Conservation (phyloP, 331 rosid species). For the Pyrus hybrid region DNA sequence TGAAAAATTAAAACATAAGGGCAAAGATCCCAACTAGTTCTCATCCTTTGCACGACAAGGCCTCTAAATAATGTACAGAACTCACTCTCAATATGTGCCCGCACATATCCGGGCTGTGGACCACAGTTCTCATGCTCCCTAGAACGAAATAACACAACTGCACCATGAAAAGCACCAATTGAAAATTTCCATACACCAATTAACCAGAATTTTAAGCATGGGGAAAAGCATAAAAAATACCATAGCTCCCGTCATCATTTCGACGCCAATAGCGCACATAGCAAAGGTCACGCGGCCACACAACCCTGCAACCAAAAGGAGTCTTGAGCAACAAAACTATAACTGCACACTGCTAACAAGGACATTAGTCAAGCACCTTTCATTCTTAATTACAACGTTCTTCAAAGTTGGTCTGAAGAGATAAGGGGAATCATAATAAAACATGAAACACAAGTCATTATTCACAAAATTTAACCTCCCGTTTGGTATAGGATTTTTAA, state of each 20-base stretch:
- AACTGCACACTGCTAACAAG: neutral
- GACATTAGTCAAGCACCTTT: neutral
- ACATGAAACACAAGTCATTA: neutral
- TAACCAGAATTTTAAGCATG: neutral
- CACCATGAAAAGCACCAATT: conserved; percentile 25
- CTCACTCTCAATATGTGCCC: conserved; percentile 99
- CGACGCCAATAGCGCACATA: conserved; percentile 99
- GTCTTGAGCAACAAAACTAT: neutral
- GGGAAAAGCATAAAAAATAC: conserved; percentile 29
- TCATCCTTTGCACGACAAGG: conserved; percentile 5
- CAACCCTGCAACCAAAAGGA: conserved; percentile 52
- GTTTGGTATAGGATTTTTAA: neutral
- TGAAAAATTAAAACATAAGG: neutral
- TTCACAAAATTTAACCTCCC: neutral
- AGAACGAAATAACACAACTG: conserved; percentile 94
- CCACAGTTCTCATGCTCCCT: conserved; percentile 94
- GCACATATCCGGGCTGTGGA: conserved; percentile 92
- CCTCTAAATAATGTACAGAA: conserved; percentile 5
- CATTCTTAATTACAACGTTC: neutral
- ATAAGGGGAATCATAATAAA: neutral
- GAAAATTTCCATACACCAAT: conserved; percentile 10
- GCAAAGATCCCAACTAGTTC: conserved; percentile 8
- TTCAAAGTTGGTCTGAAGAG: neutral
- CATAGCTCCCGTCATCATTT: conserved; percentile 98
- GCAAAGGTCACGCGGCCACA: conserved; percentile 99